phyloP scores from a whole-genome alignment of 768 basidiomycete species.

The Boletus rex-veris region DNA sequence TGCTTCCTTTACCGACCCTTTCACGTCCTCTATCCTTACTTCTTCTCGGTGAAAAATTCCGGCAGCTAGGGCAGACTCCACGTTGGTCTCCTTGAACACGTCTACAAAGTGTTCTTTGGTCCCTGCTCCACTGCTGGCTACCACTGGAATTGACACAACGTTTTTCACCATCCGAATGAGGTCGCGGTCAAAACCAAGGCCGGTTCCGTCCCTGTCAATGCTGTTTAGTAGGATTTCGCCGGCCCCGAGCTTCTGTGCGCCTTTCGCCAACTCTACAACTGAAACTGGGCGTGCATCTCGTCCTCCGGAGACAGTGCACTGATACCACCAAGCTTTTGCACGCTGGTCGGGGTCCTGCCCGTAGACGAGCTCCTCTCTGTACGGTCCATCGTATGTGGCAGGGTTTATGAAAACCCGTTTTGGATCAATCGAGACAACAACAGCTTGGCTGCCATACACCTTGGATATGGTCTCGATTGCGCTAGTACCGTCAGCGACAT shows the following conservation, averaged over 20 bases:
- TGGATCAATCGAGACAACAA: constrained; percentile 97
- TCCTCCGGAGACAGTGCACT: constrained; percentile 95
- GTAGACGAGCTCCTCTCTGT: constrained; percentile 56
- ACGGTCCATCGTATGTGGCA: constrained; percentile 62
- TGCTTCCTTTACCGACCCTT: constrained; percentile 47
- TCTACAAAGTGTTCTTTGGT: constrained; percentile 77
- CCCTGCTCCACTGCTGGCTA: constrained; percentile 95
- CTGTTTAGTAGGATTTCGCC: constrained; percentile 95
- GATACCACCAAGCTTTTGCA: constrained; percentile 95
- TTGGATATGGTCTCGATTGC: constrained; percentile 91
- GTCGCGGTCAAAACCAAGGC: constrained; percentile 86
- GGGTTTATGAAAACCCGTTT: constrained; percentile 76
- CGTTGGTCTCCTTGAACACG: constrained; percentile 74
- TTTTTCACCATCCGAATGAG: constrained; percentile 72
- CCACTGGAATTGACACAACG: constrained; percentile 83
- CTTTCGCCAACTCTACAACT: constrained; percentile 85
- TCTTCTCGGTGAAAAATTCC: constrained; percentile 95
- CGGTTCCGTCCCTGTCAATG: constrained; percentile 94
- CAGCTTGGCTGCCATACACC: constrained; percentile 92
- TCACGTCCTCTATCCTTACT: constrained; percentile 81
- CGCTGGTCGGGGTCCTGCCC: constrained; percentile 49
- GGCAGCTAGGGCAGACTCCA: constrained; percentile 91
- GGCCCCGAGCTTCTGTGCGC: constrained; percentile 87
- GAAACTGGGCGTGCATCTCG: constrained; percentile 81
- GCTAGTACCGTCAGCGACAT: constrained; percentile 64